Evolutionary conservation across 805 yeast species (phyloP).

Genomic region (Ogataea glucozyma): DNA sequence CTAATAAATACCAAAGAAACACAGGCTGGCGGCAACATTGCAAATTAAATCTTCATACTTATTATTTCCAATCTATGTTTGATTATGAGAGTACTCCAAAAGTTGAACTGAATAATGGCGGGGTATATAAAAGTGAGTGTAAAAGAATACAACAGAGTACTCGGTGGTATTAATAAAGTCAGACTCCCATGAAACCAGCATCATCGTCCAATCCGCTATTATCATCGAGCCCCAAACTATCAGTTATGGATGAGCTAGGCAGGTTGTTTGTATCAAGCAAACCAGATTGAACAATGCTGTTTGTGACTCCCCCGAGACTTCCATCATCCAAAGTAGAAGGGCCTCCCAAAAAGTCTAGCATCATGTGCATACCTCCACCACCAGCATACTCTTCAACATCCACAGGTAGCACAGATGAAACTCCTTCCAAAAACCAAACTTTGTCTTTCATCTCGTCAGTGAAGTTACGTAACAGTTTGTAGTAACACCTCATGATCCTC

Average conservation of each 20-base stretch:
- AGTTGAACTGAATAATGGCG: no score
- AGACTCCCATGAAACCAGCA: slow-evolving; percentile 32
- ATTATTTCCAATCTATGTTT: no score
- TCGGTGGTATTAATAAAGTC: no score
- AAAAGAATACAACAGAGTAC: no score
- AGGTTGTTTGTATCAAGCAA: slow-evolving; percentile 54
- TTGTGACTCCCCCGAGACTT: slow-evolving; percentile 45
- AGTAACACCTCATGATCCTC: slow-evolving; percentile 88
- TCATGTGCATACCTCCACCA: slow-evolving; percentile 91
- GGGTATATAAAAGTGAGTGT: no score
- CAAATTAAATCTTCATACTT: no score
- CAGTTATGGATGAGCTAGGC: slow-evolving; percentile 49
- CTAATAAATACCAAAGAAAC: background rate
- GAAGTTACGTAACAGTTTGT: slow-evolving; percentile 75
- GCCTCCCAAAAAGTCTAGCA: slow-evolving; percentile 84
- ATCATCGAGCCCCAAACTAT: slow-evolving; percentile 52
- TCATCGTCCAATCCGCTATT: slow-evolving; percentile 53
- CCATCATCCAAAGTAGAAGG: slow-evolving; percentile 38
- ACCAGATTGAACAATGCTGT: slow-evolving; percentile 44
- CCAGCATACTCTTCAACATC: slow-evolving; percentile 91
- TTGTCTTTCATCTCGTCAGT: slow-evolving; percentile 84
- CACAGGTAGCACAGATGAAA: slow-evolving; percentile 81
- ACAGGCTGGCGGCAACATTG: no score
- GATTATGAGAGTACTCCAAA: no score
- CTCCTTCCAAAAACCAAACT: slow-evolving; percentile 95